phyloP scores from a whole-genome alignment of 1,139 yeast species.

The Geotrichum candidum region DNA sequence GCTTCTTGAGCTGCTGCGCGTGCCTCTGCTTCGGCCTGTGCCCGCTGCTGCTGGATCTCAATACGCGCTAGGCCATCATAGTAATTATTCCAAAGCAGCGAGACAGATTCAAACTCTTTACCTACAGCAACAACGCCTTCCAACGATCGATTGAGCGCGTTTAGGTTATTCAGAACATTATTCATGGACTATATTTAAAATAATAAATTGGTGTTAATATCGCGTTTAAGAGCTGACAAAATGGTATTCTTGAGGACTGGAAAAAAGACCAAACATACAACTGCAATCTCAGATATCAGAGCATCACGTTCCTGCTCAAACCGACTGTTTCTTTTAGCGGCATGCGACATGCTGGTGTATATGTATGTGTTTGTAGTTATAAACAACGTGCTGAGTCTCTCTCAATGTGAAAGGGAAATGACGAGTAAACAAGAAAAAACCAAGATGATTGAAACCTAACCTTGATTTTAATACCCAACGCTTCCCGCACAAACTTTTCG shows the following conservation, averaged over 20 bases:
- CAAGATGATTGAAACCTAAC: neutral
- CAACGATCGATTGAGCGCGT: constrained; percentile 46
- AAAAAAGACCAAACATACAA: constrained; percentile 21
- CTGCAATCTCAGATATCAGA: constrained; percentile 39
- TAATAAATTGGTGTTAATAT: neutral
- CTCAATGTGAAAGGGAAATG: neutral
- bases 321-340: constrained; percentile 20
- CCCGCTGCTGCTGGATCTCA: constrained; percentile 4
- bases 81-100: constrained; percentile 47
- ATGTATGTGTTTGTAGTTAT: neutral
- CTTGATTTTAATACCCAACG: neutral
- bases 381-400: neutral
- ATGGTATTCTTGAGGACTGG: neutral
- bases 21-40: neutral
- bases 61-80: constrained; percentile 36
- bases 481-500: neutral
- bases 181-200: constrained; percentile 39
- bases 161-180: constrained; percentile 44
- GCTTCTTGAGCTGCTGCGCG: neutral
- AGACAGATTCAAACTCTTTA: constrained; percentile 48
- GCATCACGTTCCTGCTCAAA: constrained; percentile 44
- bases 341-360: neutral
- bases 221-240: constrained; percentile 5
- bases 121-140: constrained; percentile 51
- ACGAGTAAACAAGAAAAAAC: neutral